phyloP scores from a whole-genome alignment of 2,329 filamentous ascomycete species.

The Clarireedia hainanense region DNA sequence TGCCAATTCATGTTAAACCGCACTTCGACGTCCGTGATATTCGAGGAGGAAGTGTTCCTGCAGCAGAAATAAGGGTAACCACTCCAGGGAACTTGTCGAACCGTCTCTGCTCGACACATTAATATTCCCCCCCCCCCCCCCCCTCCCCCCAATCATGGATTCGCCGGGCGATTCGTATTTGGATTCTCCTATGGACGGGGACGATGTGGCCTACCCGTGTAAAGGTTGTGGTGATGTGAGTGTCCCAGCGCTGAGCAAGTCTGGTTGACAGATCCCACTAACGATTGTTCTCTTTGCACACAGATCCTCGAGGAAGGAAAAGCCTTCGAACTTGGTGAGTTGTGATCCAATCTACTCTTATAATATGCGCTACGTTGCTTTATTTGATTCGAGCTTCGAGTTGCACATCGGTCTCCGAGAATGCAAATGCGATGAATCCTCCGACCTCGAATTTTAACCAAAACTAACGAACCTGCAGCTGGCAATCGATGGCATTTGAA shows the following conservation, averaged over 20 bases:
- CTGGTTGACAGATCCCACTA: slow-evolving; percentile 13
- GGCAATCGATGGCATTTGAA: slow-evolving; percentile 98
- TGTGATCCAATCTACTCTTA: slow-evolving; percentile 5
- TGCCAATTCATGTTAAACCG: slow-evolving; percentile 22
- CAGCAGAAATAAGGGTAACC: slow-evolving; percentile 11
- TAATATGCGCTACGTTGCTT: slow-evolving; percentile 5
- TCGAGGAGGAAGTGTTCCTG: slow-evolving; percentile 21
- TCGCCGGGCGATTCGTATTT: slow-evolving; percentile 39
- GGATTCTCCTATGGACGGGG: slow-evolving; percentile 53
- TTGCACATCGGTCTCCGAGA: slow-evolving; percentile 4
- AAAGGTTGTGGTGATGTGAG: slow-evolving; percentile 87
- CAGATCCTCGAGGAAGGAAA: slow-evolving; percentile 98
- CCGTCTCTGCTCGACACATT: slow-evolving; percentile 2
- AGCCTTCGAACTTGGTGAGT: slow-evolving; percentile 88
- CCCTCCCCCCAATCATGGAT: slow-evolving; percentile 36
- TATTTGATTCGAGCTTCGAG: slow-evolving; percentile 9
- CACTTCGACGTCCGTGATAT: slow-evolving; percentile 12
- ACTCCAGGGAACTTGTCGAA: slow-evolving; percentile 1
- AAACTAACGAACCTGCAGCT: slow-evolving; percentile 45
- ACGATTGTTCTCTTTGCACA: slow-evolving; percentile 14
- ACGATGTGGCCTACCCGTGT: slow-evolving; percentile 76
- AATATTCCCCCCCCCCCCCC: background rate
- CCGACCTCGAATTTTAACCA: slow-evolving; percentile 5
- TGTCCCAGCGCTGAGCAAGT: slow-evolving; percentile 10
- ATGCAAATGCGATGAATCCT: slow-evolving; percentile 3